Base-by-base conservation (phyloP, 352 stramenopile species). In the Pythium aquatile region DNA sequence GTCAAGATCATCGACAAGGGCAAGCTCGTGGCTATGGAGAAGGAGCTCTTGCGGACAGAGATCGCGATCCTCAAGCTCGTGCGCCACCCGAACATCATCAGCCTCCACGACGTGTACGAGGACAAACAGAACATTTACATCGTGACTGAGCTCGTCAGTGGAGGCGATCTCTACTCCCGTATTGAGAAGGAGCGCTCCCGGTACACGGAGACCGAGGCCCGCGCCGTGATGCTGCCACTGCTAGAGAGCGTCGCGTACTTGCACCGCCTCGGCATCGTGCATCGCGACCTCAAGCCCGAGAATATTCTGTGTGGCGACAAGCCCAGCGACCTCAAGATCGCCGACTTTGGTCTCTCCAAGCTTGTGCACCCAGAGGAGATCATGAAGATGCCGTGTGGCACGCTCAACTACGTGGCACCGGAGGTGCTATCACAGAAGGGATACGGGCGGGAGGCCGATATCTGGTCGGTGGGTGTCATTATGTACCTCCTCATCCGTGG, bases 121-220 rank as follows among this genome's bases (percentile, higher is more conserved):
- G 86, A 91, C 60, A 84, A 88, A 30, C 85, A 95, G 70, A 78
- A 94, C 67, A 97, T 99, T 65, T 99, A 98, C 79, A 94, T 99
- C 49, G 96, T 99, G 30, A 98, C 98, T 73, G 98, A 99, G 73
- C 81, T 99, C 0, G 81, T 99, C 2, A 77, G 79, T 8, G 97
- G 97, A n/a, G 97, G 97, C 16, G 97, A 99, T 68, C 72, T 99
- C 6, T 99, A 99, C 76, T 97, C 98, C 75, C 84, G 91, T 4
- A 99, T 99, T 65, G 93, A 67, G 44, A 67, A 98, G 0, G 85
- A 89, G 1, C 75, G 86, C 3, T 80, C 81, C 29, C 67, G 85
- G 48, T 97, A 97, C 63, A 96, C 87, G 2, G 93, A 98, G 72
- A 75, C 83, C 2, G 88, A 98, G 58, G 92, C 93, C 6, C 85